Conservation (phyloP, 202 grass and related monocot species). For the Carex arenaria region DNA sequence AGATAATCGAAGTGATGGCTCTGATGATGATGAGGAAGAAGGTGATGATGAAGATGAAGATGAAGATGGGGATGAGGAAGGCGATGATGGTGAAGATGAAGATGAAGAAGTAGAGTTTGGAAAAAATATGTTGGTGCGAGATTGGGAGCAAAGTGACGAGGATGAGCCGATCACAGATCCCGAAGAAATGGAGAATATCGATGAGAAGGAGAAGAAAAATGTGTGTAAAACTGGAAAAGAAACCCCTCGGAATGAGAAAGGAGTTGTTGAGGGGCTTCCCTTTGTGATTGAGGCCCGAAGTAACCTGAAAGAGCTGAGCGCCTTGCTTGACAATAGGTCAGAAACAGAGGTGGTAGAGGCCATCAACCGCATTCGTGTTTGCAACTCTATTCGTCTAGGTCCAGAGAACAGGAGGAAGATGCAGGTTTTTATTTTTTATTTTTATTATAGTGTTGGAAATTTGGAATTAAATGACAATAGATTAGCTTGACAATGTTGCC, state of each 20-base stretch:
- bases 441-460: neutral
- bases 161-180: slow-evolving; percentile 53
- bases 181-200: slow-evolving; percentile 41
- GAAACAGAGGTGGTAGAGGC: slow-evolving; percentile 77
- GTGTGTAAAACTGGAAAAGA: slow-evolving; percentile 29
- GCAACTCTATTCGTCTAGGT: slow-evolving; percentile 86
- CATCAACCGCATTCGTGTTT: slow-evolving; percentile 72
- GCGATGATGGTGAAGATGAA: slow-evolving; percentile 18
- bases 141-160: slow-evolving; percentile 90
- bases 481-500: neutral
- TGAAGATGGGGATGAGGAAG: slow-evolving; percentile 26
- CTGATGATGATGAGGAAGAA: slow-evolving; percentile 54
- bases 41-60: slow-evolving; percentile 40
- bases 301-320: slow-evolving; percentile 55
- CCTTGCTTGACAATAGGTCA: slow-evolving; percentile 67
- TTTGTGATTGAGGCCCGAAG: slow-evolving; percentile 92
- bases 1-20: slow-evolving; percentile 43
- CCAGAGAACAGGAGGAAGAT: slow-evolving; percentile 91
- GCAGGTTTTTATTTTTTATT: slow-evolving; percentile 42
- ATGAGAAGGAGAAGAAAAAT: slow-evolving; percentile 39
- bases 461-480: neutral
- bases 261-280: slow-evolving; percentile 40
- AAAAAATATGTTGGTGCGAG: slow-evolving; percentile 51
- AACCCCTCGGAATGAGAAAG: slow-evolving; percentile 27
- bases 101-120: slow-evolving; percentile 37